Conservation (phyloP, 352 stramenopile genomes). For the Pythium brassicae region DNA sequence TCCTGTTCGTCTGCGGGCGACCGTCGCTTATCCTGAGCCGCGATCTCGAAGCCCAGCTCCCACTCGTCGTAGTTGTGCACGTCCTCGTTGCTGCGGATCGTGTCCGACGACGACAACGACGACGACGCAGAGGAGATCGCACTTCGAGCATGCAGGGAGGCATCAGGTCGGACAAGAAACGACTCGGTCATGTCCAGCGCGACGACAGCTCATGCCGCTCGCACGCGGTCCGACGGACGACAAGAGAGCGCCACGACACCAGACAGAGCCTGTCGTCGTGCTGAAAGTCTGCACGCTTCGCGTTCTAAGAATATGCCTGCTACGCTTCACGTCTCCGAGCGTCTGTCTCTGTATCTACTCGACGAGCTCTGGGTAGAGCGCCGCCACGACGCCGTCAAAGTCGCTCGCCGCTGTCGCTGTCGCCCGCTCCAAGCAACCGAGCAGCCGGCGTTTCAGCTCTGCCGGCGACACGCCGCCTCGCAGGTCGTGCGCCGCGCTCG, state of each 20-base stretch:
- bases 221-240: too few relatives aligned
- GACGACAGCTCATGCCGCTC: too few relatives aligned
- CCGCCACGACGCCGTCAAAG: conserved; percentile 37
- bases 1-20: background rate
- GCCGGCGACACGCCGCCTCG: conserved; percentile 3
- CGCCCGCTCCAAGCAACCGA: conserved; percentile 11
- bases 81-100: conserved; percentile 35
- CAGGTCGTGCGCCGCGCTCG: background rate
- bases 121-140: conserved; percentile 24
- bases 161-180: too few relatives aligned
- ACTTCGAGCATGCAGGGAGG: background rate
- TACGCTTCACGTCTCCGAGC: background rate
- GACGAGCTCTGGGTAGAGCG: conserved; percentile 39
- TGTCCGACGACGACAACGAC: conserved; percentile 27
- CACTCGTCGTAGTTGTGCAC: conserved; percentile 35
- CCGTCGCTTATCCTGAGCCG: background rate
- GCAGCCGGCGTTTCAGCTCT: conserved; percentile 12
- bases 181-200: background rate
- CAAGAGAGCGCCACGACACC: too few relatives aligned
- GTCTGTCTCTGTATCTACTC: background rate
- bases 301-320: too few relatives aligned
- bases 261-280: too few relatives aligned
- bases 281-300: too few relatives aligned
- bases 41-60: conserved; percentile 17
- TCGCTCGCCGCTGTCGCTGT: conserved; percentile 8